Percentiles rank a stretch among this genome's conserved stretches.
Conservation (phyloP, 192 early-diverging fungal species). For the Rhizoclosmatium globosum region DNA sequence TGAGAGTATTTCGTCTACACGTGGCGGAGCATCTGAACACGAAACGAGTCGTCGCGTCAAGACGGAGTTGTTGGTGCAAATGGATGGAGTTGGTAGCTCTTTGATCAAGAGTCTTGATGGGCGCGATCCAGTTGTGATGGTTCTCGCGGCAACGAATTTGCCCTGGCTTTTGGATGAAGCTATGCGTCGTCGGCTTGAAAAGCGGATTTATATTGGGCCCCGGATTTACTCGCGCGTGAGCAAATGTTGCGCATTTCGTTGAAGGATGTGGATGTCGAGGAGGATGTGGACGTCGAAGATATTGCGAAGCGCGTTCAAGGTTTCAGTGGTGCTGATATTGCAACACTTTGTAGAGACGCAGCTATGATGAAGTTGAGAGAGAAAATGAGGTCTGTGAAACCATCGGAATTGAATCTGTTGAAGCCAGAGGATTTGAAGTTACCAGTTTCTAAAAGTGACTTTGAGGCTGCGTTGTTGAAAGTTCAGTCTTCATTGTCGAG, state of each 20-base stretch:
- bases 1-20: constrained; percentile 32
- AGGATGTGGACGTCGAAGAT: constrained; percentile 41
- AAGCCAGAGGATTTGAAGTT: no score
- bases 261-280: constrained; percentile 22
- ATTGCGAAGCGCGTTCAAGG: constrained; percentile 36
- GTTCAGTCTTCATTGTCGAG: no score
- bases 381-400: constrained; percentile 1
- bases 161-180: constrained; percentile 64
- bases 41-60: constrained; percentile 62
- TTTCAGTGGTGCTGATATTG: constrained; percentile 28
- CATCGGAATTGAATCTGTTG: neutral
- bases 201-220: constrained; percentile 43
- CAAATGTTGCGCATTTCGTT: constrained; percentile 36
- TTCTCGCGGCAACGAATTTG: constrained; percentile 59
- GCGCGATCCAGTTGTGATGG: constrained; percentile 48
- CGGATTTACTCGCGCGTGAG: neutral
- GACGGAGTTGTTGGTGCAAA: constrained; percentile 62
- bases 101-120: constrained; percentile 58
- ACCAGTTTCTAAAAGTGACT: no score
- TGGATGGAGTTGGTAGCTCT: constrained; percentile 23
- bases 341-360: constrained; percentile 43
- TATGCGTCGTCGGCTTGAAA: constrained; percentile 59
- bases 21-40: constrained; percentile 40
- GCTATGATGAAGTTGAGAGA: constrained; percentile 43
- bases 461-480: no score